Base-by-base conservation (phyloP, 768 basidiomycete species). In the Lactarius trivialis region DNA sequence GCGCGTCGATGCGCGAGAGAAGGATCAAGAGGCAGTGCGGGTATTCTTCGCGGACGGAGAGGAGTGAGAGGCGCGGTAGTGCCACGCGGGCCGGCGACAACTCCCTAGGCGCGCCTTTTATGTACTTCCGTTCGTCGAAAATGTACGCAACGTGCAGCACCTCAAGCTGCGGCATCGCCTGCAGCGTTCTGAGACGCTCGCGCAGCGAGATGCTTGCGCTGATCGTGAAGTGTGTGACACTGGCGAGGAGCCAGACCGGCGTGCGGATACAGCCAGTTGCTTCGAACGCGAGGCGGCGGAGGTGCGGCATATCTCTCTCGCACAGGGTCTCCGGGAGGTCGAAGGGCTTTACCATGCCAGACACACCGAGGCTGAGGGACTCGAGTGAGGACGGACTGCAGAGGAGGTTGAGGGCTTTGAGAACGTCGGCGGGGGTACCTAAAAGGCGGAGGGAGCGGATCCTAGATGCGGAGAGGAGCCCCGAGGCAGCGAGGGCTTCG, bases 351-450 rank as follows among this genome's bases (percentile, higher is more conserved):
- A 56, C 56, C 15, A 51, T 48, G 28, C 58, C 56, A 43, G 36
- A 26, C 6, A 63, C 9, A 9, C n/a, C 21, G 52, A 28, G 3
- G 30, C 17, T 8, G 45, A 63, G 53, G 0, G 48, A 5, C 21
- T 63, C 53, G 24, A 63, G 53, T 21, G 58, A 14, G 21, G 62
- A 60, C 14, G 53, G 58, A 32, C 58, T 55, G 19, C 62, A 28
- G 17, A 63, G 53, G 53, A 28, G 58, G 7, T 51, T 24, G 32
- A 63, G 53, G 12, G 55, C 36, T 17, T 24, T 57, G 45, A 59
- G 56, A 36, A 63, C 34, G 9, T 34, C 34, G 8, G 32, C 32
- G 34, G 34, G 6, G 8, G 4, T 6, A n/a, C n/a, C n/a, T n/a
- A n/a, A n/a, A n/a, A n/a, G n/a, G n/a, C n/a, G n/a, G n/a, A n/a